Evolutionary conservation across 352 stramenopile species (phyloP), one percentile per base, ranked within the genome.

Genomic region (Phytophthora litchii): DNA sequence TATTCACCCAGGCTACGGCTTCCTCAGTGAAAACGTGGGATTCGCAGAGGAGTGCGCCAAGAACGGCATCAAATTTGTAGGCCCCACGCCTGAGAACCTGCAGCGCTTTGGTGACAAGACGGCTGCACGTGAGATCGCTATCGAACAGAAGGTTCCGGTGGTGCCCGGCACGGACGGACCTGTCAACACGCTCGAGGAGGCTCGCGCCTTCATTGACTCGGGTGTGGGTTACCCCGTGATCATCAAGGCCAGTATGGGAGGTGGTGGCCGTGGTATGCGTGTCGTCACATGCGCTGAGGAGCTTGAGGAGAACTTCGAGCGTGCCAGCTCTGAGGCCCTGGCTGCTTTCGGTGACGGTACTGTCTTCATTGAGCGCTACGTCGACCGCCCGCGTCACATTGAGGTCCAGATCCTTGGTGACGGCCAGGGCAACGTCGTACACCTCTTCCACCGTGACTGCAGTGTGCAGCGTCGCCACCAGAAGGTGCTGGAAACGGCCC

Each of bases 341-440:
- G 86, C 88, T 3, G 84, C 86, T 14, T 99, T 99, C 75, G 96
- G 97, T 35, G 95, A 99, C 65, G 93, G 88, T 17, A 92, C 80
- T 1, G 91, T 98, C 4, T 98, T 99, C 71, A 90, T 99, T 42
- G 97, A 99, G 69, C 84, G 92, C 34, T 99, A 98, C 70, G 83
- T 99, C 29, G 83, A 93, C 53, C 89, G 97, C 70, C 93, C 97
- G 11, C 89, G 94, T 35, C 97, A 99, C 74, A 97, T 99, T 48
- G 96, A 99, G 68, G 92, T 99, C 13, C 97, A 99, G 85, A 92
- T 99, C 37, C 70, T 99, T 1, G 97, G 92, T 40, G 97, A 99
- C 49, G 84, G 86, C 11, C 80, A 97, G 40, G 97, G 96, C 42
- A 91, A 98, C 62, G 89, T 98, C 5, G 83, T 99, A 38, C 92